Percentiles rank a stretch among this genome's conserved stretches.
phyloP scores from a whole-genome alignment of 2,329 filamentous ascomycete species.

The Aphanoascus verrucosus region DNA sequence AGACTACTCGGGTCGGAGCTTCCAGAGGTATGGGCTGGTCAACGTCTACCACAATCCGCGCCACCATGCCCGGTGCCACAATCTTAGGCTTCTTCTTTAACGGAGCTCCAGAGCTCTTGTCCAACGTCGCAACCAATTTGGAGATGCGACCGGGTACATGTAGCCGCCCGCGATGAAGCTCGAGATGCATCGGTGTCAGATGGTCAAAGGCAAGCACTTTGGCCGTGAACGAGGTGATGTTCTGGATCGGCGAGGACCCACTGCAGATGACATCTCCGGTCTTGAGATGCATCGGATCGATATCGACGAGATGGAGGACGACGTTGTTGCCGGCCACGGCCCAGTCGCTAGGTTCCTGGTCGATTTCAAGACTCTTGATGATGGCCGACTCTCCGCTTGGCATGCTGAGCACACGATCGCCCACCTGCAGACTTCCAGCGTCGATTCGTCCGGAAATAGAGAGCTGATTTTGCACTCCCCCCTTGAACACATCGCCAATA shows the following conservation, averaged over 20 bases:
- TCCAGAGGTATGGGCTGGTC: slow-evolving; percentile 68
- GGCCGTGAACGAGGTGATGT: slow-evolving; percentile 62
- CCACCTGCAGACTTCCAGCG: slow-evolving; percentile 69
- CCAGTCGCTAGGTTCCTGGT: slow-evolving; percentile 67
- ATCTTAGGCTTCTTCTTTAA: slow-evolving; percentile 77
- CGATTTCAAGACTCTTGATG: slow-evolving; percentile 70
- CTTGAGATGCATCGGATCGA: slow-evolving; percentile 72
- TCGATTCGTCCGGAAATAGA: slow-evolving; percentile 82
- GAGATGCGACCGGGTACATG: slow-evolving; percentile 66
- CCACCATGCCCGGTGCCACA: slow-evolving; percentile 67
- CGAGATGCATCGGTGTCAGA: slow-evolving; percentile 76
- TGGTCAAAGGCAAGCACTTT: slow-evolving; percentile 86
- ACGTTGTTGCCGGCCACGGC: slow-evolving; percentile 86
- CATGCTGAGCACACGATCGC: slow-evolving; percentile 67
- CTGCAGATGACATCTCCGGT: slow-evolving; percentile 81
- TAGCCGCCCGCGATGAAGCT: slow-evolving; percentile 76
- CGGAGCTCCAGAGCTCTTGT: slow-evolving; percentile 66
- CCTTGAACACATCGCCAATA: slow-evolving; percentile 76
- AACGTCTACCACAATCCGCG: slow-evolving; percentile 65
- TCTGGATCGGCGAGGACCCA: slow-evolving; percentile 54
- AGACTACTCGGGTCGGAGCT: slow-evolving; percentile 64
- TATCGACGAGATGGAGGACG: slow-evolving; percentile 69
- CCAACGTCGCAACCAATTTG: slow-evolving; percentile 60
- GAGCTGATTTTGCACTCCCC: slow-evolving; percentile 66
- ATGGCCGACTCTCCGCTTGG: slow-evolving; percentile 71